Base-by-base conservation (phyloP, 164 flowering plant species). In the Annona cherimola region DNA sequence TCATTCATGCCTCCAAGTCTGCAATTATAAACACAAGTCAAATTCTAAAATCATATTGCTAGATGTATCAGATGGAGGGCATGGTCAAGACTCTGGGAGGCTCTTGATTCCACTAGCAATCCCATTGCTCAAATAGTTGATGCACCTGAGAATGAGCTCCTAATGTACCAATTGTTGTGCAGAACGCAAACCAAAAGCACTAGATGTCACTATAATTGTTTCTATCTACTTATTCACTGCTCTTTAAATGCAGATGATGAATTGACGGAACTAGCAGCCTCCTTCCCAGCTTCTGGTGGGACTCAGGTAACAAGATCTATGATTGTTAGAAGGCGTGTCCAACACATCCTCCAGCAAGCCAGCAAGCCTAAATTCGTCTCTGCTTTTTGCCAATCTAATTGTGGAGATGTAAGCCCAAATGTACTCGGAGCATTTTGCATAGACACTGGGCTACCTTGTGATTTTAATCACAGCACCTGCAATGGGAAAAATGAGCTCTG, bases 331-430 rank as follows among this genome's bases (percentile, higher is more conserved):
- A 81, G 86, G 66, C 92, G 98, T 50, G 94, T 96, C 43, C 86
- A 98, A 74, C 80, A 86, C 79, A 69, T 80, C 75, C 81, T 87
- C 5, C 84, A 86, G 81, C 82, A 84, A 63, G 85, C 87, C 80
- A 85, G 84, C 61, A 86, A 75, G 67, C 98, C 99, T 60, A 80
- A 72, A 66, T 93, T 96, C 80, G 93, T 96, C 18, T 84, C 99
- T 74, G 98, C 98, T 42, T 96, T 96, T 84, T 96, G 99, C 73
- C 99, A 96, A 76, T 69, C 98, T 54, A 96, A 96, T 73, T 91
- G 97, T 78, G 99, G 99, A 68, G 99, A 96, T 87, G 97, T 96
- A 73, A 96, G 99, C 84, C 99, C 99, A 69, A 96, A 96, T 83
- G 95, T 92, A 67, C 92, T 88, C 45, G 99, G 99, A 75, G 85